phyloP scores from a whole-genome alignment of 2,329 filamentous ascomycete genomes.

The Ophiostoma ulmi region DNA sequence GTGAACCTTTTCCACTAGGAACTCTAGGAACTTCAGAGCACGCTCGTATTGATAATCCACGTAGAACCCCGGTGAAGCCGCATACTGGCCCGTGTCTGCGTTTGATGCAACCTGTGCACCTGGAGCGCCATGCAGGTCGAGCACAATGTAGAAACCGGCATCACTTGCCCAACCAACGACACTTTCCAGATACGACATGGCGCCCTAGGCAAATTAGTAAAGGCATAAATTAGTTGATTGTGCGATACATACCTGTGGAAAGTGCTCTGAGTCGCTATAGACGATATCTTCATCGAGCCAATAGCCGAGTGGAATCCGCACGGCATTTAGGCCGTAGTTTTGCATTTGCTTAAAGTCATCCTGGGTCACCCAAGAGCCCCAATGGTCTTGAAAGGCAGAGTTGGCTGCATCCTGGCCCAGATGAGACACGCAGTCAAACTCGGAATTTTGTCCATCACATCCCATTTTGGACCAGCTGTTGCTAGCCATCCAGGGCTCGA shows the following conservation, averaged over 20 bases:
- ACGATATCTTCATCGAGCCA: constrained; percentile 51
- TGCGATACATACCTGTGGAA: constrained; percentile 41
- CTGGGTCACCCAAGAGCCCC: constrained; percentile 46
- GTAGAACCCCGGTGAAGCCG: constrained; percentile 48
- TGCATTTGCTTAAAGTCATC: constrained; percentile 47
- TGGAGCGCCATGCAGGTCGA: constrained; percentile 50
- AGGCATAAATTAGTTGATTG: not conserved
- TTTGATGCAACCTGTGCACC: constrained; percentile 43
- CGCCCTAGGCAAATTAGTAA: not conserved
- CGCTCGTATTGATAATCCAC: constrained; percentile 52
- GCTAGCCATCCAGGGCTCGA: constrained; percentile 50
- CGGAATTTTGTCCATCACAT: constrained; percentile 42
- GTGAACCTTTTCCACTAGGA: constrained; percentile 51
- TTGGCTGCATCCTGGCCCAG: constrained; percentile 46
- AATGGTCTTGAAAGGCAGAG: constrained; percentile 46
- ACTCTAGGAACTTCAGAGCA: constrained; percentile 50
- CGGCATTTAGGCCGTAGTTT: constrained; percentile 48
- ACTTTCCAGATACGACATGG: constrained; percentile 41
- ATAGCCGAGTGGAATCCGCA: constrained; percentile 52
- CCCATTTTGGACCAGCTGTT: constrained; percentile 45
- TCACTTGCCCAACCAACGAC: constrained; percentile 46
- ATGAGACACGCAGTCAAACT: constrained; percentile 50
- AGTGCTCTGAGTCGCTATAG: constrained; percentile 37
- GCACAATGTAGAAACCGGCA: constrained; percentile 48
- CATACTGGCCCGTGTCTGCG: constrained; percentile 43